Conservation (phyloP, 2,329 filamentous ascomycete species). For the Alternaria rosae region DNA sequence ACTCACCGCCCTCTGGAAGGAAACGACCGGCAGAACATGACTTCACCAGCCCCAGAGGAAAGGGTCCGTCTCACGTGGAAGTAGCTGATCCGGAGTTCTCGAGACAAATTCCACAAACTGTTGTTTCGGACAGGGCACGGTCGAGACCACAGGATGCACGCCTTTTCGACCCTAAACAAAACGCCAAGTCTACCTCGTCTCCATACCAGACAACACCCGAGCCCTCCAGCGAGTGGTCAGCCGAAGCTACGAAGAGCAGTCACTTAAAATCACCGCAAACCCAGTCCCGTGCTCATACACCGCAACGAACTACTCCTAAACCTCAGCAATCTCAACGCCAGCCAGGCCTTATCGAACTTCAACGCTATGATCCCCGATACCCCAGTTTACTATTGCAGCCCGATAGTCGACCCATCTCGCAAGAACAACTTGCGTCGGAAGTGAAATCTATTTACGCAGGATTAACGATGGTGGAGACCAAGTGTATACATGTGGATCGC, state of each 20-base stretch:
- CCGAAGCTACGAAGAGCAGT: constrained; percentile 27
- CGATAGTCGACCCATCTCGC: constrained; percentile 73
- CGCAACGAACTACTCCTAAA: constrained; percentile 21
- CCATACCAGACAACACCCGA: constrained; percentile 34
- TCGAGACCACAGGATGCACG: constrained; percentile 29
- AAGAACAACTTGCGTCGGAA: constrained; percentile 80
- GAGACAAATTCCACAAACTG: constrained; percentile 27
- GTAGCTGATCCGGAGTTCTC: constrained; percentile 38
- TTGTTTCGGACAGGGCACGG: constrained; percentile 22
- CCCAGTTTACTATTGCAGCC: constrained; percentile 62
- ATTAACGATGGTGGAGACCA: constrained; percentile 83
- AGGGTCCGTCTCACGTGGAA: constrained; percentile 31
- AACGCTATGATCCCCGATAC: constrained; percentile 41
- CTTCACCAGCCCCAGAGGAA: constrained; percentile 32
- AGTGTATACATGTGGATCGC: constrained; percentile 84
- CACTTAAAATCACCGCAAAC: constrained; percentile 24
- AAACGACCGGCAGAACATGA: constrained; percentile 43
- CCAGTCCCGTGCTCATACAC: constrained; percentile 19
- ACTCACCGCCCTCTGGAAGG: constrained; percentile 33
- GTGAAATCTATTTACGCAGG: constrained; percentile 86
- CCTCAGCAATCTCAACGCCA: constrained; percentile 28
- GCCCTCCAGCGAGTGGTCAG: constrained; percentile 32
- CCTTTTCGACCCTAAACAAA: constrained; percentile 31
- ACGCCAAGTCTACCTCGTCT: constrained; percentile 18
- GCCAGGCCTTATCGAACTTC: constrained; percentile 45